phyloP scores from a whole-genome alignment of 192 early-diverging fungal species.

The Entomortierella parvispora region DNA sequence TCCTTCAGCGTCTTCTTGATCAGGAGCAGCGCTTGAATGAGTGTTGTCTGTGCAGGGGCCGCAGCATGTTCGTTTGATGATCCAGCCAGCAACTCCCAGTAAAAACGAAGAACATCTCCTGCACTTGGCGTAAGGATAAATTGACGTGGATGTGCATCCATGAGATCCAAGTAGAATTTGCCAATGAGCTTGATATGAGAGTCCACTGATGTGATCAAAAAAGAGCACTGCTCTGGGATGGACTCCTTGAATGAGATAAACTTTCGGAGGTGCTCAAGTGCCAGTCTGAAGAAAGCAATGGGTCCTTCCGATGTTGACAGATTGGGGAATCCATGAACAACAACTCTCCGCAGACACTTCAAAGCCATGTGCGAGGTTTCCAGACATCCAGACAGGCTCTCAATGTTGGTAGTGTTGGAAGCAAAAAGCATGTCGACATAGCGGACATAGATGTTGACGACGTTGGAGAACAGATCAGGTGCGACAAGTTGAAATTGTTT shows the following conservation, averaged over 20 bases:
- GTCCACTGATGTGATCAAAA: constrained; percentile 41
- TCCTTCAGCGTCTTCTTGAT: constrained; percentile 74
- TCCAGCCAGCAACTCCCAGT: constrained; percentile 71
- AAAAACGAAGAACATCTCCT: constrained; percentile 75
- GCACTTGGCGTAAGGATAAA: constrained; percentile 71
- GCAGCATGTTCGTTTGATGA: constrained; percentile 24
- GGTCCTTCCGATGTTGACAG: constrained; percentile 66
- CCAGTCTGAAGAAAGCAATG: constrained; percentile 60
- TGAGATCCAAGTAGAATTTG: constrained; percentile 81
- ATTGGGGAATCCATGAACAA: constrained; percentile 78
- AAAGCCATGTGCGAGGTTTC: constrained; percentile 73
- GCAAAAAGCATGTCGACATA: constrained; percentile 66
- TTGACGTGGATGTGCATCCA: constrained; percentile 70
- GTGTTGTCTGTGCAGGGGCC: constrained; percentile 35
- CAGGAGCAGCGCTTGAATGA: constrained; percentile 81
- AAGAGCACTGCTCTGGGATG: constrained; percentile 53
- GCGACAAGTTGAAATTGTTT: constrained; percentile 71
- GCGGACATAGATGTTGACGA: constrained; percentile 72
- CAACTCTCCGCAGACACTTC: constrained; percentile 80
- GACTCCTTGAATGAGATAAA: constrained; percentile 52
- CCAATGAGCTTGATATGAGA: constrained; percentile 75
- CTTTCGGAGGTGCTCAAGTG: constrained; percentile 64
- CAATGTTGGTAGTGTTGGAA: constrained; percentile 51
- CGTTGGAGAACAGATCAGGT: constrained; percentile 75
- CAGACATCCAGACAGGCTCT: constrained; percentile 56